These are phyloP conservation scores for Colletotrichum phormii DNA, from an alignment of 2,329 filamentous ascomycete species.

Conservation along the genomic window DNA sequence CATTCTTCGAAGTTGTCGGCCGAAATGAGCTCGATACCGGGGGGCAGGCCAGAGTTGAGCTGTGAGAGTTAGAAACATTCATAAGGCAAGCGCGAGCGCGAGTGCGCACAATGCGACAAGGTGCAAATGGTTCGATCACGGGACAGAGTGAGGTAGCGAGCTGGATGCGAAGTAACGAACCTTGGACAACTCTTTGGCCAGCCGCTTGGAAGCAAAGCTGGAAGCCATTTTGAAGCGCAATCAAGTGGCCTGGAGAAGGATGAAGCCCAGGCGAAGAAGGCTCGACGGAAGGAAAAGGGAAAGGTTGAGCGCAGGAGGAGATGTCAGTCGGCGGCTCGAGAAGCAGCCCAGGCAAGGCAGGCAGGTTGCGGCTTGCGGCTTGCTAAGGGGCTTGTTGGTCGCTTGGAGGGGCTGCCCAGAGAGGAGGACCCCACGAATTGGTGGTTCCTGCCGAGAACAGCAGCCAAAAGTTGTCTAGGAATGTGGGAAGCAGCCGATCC, in stretches of 20 bases:
- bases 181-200: constrained; percentile 71
- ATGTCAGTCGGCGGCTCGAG: constrained; percentile 15
- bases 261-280: not conserved
- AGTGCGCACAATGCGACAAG: not conserved
- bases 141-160: not conserved
- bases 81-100: not conserved
- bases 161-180: constrained; percentile 46
- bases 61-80: constrained; percentile 23
- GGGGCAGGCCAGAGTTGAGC: constrained; percentile 63
- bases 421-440: constrained; percentile 35
- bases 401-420: constrained; percentile 30
- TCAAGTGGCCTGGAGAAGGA: not conserved
- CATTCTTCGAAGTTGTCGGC: constrained; percentile 89
- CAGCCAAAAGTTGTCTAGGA: not conserved
- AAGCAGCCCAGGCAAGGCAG: constrained; percentile 1
- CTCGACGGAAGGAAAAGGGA: not conserved
- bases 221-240: constrained; percentile 49
- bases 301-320: not conserved
- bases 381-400: constrained; percentile 24
- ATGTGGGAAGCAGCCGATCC: not conserved
- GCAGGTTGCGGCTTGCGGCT: not conserved
- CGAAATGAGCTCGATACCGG: constrained; percentile 81
- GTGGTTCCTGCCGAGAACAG: constrained; percentile 32
- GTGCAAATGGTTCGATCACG: not conserved
- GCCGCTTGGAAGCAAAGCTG: constrained; percentile 65